phyloP scores from a whole-genome alignment of 148 eudicot genomes.

The Arctostaphylos glauca region DNA sequence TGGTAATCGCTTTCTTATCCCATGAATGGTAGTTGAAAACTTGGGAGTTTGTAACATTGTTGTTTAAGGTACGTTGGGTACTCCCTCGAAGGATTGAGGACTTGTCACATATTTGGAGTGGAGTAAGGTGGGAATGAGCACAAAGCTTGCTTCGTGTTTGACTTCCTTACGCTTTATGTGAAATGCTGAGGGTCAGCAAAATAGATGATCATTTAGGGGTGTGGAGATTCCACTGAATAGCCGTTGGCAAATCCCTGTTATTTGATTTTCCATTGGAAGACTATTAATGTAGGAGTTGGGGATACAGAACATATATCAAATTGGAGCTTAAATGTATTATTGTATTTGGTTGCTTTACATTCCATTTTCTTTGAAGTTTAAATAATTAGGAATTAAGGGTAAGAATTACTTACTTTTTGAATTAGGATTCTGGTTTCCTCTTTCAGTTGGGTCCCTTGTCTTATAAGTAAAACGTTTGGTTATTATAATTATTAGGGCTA shows the following conservation, averaged over 20 bases:
- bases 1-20: not conserved
- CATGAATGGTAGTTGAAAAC: not conserved
- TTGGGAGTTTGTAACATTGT: not conserved
- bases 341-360: no score
- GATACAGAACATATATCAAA: no score
- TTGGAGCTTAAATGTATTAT: no score
- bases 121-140: not conserved
- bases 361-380: no score
- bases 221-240: not conserved
- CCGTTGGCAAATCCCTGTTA: not conserved
- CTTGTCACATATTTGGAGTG: not conserved
- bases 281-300: not conserved
- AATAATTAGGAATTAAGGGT: no score
- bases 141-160: not conserved
- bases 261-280: not conserved
- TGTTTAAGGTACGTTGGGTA: not conserved
- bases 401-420: no score
- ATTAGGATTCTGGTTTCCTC: no score
- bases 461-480: no score
- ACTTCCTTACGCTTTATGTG: not conserved
- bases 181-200: not conserved
- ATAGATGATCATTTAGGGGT: not conserved
- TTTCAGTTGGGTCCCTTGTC: no score
- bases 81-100: not conserved
- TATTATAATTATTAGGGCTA: no score